Conservation (phyloP, 78 protist genomes). For the Tieghemostelium lacteum region DNA sequence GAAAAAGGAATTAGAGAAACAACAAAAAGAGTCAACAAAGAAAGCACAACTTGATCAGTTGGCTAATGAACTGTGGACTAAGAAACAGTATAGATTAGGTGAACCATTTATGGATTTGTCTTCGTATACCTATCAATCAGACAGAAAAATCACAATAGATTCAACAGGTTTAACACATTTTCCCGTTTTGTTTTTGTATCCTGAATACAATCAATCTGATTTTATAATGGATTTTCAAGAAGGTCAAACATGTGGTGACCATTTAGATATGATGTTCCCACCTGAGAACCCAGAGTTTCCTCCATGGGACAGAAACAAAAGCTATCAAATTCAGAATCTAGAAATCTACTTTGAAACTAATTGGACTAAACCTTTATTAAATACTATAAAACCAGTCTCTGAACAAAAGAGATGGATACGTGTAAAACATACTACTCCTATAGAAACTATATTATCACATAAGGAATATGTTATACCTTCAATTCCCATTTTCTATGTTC, state of each 20-base stretch:
- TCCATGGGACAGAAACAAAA: slow-evolving; percentile 72
- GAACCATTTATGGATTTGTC: slow-evolving; percentile 16
- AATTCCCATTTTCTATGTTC: slow-evolving; percentile 75
- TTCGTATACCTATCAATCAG: slow-evolving; percentile 22
- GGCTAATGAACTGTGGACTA: slow-evolving; percentile 14
- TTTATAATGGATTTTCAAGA: slow-evolving; percentile 70
- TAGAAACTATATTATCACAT: slow-evolving; percentile 65
- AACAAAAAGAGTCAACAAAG: slow-evolving; percentile 1
- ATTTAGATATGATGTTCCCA: slow-evolving; percentile 78
- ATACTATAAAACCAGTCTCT: not conserved
- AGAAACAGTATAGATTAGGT: slow-evolving; percentile 15
- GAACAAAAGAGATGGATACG: slow-evolving; percentile 70
- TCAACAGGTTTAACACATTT: slow-evolving; percentile 15
- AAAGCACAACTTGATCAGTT: not conserved
- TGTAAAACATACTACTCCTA: slow-evolving; percentile 71
- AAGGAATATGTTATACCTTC: slow-evolving; percentile 76
- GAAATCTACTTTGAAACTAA: slow-evolving; percentile 81
- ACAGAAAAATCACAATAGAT: slow-evolving; percentile 47
- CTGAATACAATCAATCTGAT: slow-evolving; percentile 50
- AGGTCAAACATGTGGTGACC: slow-evolving; percentile 67
- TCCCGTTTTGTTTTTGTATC: slow-evolving; percentile 57
- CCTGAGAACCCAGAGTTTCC: slow-evolving; percentile 43
- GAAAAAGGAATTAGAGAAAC: slow-evolving; percentile 10
- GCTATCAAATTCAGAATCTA: slow-evolving; percentile 23
- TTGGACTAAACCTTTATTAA: slow-evolving; percentile 52